Evolutionary conservation across 306 rosid genomes (phyloP).

Genomic region (Quillaja saponaria): DNA sequence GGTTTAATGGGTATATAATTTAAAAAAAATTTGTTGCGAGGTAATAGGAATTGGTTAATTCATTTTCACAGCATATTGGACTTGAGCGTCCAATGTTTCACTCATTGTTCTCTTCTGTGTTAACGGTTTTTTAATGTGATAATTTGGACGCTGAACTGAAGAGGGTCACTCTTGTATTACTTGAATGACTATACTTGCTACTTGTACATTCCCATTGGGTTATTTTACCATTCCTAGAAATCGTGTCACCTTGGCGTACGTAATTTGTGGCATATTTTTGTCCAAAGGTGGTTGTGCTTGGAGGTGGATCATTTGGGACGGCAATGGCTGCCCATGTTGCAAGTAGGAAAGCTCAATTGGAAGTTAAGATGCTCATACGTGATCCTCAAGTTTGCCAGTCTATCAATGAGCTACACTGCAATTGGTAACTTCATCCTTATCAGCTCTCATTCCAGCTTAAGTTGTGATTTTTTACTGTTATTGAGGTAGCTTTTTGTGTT

Average conservation of each 20-base stretch:
- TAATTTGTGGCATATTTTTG: conserved; percentile 18
- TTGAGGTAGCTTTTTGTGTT: conserved; percentile 6
- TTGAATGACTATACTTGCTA: neutral
- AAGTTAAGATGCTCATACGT: conserved; percentile 80
- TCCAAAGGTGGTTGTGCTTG: conserved; percentile 81
- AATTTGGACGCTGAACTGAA: neutral
- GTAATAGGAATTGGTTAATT: no score
- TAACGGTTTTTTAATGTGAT: neutral
- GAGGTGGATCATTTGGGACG: conserved; percentile 96
- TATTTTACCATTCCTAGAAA: neutral
- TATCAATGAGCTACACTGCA: conserved; percentile 60
- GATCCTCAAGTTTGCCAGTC: conserved; percentile 82
- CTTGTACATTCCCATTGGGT: neutral
- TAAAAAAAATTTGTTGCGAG: no score
- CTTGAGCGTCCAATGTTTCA: neutral
- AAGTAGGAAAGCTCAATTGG: conserved; percentile 67
- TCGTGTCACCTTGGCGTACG: neutral
- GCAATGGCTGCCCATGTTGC: conserved; percentile 98
- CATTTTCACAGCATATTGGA: neutral
- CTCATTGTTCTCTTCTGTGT: neutral
- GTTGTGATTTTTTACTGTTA: conserved; percentile 1
- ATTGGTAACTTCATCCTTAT: conserved; percentile 47
- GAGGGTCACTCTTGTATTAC: neutral
- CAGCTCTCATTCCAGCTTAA: conserved; percentile 8
- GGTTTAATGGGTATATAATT: neutral